These are phyloP conservation scores for Taphrina pruni DNA, from an alignment of 1,139 yeast genomes.

Conservation along the genomic window DNA sequence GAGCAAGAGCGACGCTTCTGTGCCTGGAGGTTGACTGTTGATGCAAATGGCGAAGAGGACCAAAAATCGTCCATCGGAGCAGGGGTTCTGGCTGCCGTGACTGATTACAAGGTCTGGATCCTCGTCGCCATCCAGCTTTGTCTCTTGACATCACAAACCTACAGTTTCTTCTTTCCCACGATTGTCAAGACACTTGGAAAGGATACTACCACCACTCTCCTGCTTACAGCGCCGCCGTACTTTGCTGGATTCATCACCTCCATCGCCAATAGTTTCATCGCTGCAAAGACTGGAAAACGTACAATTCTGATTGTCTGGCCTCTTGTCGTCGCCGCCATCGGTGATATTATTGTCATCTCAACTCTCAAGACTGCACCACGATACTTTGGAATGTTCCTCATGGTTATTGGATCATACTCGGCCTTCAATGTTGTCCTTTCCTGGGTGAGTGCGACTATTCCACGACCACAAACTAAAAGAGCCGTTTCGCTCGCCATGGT, in stretches of 20 bases:
- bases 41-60: slow-evolving; percentile 21
- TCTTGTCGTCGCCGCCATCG: slow-evolving; percentile 50
- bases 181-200: slow-evolving; percentile 60
- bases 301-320: slow-evolving; percentile 52
- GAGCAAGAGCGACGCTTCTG: slow-evolving; percentile 24
- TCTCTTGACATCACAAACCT: slow-evolving; percentile 45
- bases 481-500: slow-evolving; percentile 53
- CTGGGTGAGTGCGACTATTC: slow-evolving; percentile 55
- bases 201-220: slow-evolving; percentile 58
- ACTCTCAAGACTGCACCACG: slow-evolving; percentile 54
- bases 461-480: slow-evolving; percentile 60
- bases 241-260: slow-evolving; percentile 56
- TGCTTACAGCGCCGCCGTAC: slow-evolving; percentile 62
- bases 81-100: slow-evolving; percentile 24
- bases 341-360: slow-evolving; percentile 49
- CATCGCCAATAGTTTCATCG: slow-evolving; percentile 50
- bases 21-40: slow-evolving; percentile 53
- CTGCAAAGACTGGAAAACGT: slow-evolving; percentile 51
- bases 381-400: slow-evolving; percentile 54
- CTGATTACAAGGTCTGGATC: slow-evolving; percentile 30
- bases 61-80: slow-evolving; percentile 16
- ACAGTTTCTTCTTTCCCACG: slow-evolving; percentile 51
- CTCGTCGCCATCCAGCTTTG: slow-evolving; percentile 27
- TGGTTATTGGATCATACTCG: slow-evolving; percentile 53
- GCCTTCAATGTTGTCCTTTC: slow-evolving; percentile 54